Percentiles rank a stretch among this genome's conserved stretches.
phyloP scores from a whole-genome alignment of 768 basidiomycete species.

The Suillus cothurnatus region DNA sequence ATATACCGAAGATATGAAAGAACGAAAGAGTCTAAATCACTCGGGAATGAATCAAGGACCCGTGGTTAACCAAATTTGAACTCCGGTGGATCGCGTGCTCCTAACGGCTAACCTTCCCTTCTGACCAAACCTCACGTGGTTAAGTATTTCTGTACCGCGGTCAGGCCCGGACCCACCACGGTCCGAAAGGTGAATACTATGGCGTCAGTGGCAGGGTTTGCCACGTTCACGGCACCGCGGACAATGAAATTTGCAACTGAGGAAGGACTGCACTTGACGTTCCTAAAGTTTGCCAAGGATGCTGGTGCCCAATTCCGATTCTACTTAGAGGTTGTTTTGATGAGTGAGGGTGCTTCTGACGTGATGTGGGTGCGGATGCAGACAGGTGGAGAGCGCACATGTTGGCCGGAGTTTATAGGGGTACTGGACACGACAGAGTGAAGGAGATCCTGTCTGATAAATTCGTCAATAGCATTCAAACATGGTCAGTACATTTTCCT shows the following conservation, averaged over 20 bases:
- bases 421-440: neutral
- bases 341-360: neutral
- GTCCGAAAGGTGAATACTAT: neutral
- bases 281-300: neutral
- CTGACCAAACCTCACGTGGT: neutral
- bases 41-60: neutral
- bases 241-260: neutral
- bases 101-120: neutral
- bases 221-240: neutral
- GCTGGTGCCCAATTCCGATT: neutral
- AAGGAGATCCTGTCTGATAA: neutral
- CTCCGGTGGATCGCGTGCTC: neutral
- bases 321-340: neutral
- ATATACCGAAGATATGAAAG: neutral
- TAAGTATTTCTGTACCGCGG: neutral
- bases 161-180: neutral
- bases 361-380: neutral
- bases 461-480: neutral
- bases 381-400: neutral
- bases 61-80: neutral
- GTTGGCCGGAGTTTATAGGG: neutral
- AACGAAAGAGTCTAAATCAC: slow-evolving; percentile 2
- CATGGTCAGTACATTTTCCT: neutral
- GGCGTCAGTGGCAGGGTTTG: neutral
- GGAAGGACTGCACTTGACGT: neutral